phyloP scores from a whole-genome alignment of 441 rosid species.

The Melastoma candidum region DNA sequence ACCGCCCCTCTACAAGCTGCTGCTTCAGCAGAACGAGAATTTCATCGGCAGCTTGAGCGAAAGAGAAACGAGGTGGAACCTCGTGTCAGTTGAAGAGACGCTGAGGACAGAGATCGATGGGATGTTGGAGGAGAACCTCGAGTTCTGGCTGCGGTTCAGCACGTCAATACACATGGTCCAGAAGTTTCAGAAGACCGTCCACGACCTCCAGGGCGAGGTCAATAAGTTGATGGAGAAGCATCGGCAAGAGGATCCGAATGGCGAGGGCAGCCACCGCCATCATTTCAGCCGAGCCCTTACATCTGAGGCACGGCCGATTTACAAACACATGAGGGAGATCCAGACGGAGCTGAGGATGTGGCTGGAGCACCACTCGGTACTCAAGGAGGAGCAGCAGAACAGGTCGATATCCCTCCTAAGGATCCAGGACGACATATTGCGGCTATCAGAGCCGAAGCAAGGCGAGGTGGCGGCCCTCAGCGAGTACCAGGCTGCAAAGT shows the following conservation, averaged over 20 bases:
- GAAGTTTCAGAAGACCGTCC: slow-evolving; percentile 56
- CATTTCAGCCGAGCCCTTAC: neutral
- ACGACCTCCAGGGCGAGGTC: slow-evolving; percentile 54
- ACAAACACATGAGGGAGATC: slow-evolving; percentile 66
- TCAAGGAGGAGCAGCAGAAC: slow-evolving; percentile 45
- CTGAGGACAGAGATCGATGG: slow-evolving; percentile 58
- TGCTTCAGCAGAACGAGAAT: slow-evolving; percentile 9
- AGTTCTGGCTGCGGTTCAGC: slow-evolving; percentile 95
- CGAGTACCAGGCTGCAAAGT: no score
- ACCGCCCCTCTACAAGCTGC: slow-evolving; percentile 23
- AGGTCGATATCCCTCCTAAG: no score
- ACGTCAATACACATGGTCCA: slow-evolving; percentile 62
- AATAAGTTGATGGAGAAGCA: slow-evolving; percentile 22
- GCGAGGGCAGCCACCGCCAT: slow-evolving; percentile 1
- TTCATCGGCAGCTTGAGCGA: no score
- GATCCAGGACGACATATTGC: no score
- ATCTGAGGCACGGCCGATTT: slow-evolving; percentile 61
- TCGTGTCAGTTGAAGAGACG: slow-evolving; percentile 24
- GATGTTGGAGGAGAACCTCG: slow-evolving; percentile 77
- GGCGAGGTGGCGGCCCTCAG: no score
- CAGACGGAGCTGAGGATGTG: slow-evolving; percentile 62
- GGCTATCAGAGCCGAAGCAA: no score
- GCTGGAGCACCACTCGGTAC: slow-evolving; percentile 55
- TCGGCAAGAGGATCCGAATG: slow-evolving; percentile 21
- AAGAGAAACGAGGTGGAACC: no score